Conservation (phyloP, 1,284 basidiomycete genomes). For the Ustilago nuda region DNA sequence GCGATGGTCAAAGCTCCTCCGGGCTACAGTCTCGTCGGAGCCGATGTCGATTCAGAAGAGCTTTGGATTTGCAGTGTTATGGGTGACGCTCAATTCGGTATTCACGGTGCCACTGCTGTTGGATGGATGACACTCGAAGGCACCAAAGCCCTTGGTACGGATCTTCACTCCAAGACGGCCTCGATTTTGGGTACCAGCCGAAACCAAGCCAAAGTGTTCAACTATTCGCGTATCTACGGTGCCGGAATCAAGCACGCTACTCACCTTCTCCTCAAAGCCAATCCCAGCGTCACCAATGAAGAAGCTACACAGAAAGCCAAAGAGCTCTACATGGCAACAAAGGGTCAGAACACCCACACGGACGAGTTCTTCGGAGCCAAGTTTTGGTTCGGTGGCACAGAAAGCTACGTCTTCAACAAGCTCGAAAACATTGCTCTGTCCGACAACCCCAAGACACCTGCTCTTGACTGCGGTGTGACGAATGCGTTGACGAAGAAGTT, state of each 20-base stretch:
- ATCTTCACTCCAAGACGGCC: conserved; percentile 97
- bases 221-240: conserved; percentile 98
- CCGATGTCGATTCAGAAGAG: conserved; percentile 98
- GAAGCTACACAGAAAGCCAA: conserved; percentile 84
- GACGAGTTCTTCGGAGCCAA: conserved; percentile 72
- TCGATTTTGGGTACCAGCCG: conserved; percentile 91
- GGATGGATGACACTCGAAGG: conserved; percentile 99
- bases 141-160: conserved; percentile 94
- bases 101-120: conserved; percentile 95
- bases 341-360: conserved; percentile 75
- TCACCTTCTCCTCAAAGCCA: conserved; percentile 87
- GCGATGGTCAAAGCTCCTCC: conserved; percentile 94
- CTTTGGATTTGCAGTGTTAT: conserved; percentile 99
- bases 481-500: conserved; percentile 89
- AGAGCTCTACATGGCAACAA: conserved; percentile 90
- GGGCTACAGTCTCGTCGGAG: conserved; percentile 94
- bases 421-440: conserved; percentile 93
- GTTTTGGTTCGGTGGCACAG: conserved; percentile 97
- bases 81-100: conserved; percentile 97
- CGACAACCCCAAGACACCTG: conserved; percentile 88
- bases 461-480: conserved; percentile 92
- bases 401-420: conserved; percentile 99
- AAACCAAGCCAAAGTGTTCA: conserved; percentile 98
- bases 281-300: conserved; percentile 81
- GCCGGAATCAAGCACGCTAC: conserved; percentile 95